Percentiles rank a stretch among this genome's conserved stretches.
Evolutionary conservation across 495 filamentous ascomycete genomes (phyloP).

Genomic region (Durotheca rogersii): DNA sequence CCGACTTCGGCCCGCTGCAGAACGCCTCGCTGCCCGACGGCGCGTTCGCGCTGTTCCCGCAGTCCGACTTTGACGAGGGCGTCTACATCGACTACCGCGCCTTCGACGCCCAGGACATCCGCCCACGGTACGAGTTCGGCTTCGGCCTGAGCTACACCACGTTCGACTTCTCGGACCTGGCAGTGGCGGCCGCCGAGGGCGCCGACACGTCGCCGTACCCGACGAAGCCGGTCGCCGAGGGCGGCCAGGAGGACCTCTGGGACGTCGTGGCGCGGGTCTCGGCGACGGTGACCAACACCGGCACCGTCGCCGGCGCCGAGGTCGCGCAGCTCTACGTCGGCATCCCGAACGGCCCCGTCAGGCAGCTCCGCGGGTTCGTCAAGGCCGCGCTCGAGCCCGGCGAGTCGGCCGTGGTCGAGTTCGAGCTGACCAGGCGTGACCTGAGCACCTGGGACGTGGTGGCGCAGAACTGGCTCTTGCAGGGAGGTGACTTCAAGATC

Average conservation of each 20-base stretch:
- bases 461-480: constrained; percentile 61
- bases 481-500: constrained; percentile 47
- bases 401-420: constrained; percentile 45
- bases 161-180: constrained; percentile 53
- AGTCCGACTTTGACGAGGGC: constrained; percentile 65
- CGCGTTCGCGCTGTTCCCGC: constrained; percentile 48
- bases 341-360: constrained; percentile 53
- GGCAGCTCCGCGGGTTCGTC: constrained; percentile 66
- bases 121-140: constrained; percentile 69
- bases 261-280: constrained; percentile 55
- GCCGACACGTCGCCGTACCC: constrained; percentile 36
- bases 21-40: constrained; percentile 39
- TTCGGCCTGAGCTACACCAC: constrained; percentile 71
- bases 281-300: constrained; percentile 59
- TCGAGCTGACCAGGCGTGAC: constrained; percentile 63
- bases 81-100: constrained; percentile 67
- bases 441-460: constrained; percentile 66
- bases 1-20: constrained; percentile 55
- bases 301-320: constrained; percentile 49
- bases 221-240: constrained; percentile 48
- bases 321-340: constrained; percentile 67
- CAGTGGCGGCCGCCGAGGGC: constrained; percentile 32
- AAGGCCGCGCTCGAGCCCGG: constrained; percentile 55
- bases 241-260: constrained; percentile 60
- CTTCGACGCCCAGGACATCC: constrained; percentile 64